Evolutionary conservation across 768 basidiomycete genomes (phyloP), one percentile per base, ranked within the genome.

Genomic region (Hypholoma fasciculare): DNA sequence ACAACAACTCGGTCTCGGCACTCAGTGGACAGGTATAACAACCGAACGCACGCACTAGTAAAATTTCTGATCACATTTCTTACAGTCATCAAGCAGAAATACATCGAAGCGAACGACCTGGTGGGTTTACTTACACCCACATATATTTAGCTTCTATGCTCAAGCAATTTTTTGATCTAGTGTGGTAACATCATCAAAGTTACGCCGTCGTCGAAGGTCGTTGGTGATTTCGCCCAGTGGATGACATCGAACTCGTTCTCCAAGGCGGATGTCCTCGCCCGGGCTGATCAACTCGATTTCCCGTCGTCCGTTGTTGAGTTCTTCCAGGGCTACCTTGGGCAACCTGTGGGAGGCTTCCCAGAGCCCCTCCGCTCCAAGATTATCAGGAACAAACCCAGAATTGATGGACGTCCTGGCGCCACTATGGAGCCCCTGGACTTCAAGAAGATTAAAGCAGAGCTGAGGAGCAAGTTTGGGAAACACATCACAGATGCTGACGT

Each of bases 151-250:
- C 49, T 43, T 26, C 40, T n/a, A 54, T 27, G 51, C 49, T 49
- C 16, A 44, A 17, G 59, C 50, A 58, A 8, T n/a, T 49, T 52
- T 49, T 36, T 42, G 30, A 12, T 42, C 52, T 51, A 94, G 88
- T 98, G 96, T 72, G 97, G 97, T 47, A 94, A 98, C 65, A 90
- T 99, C 72, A 89, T 98, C 81, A 99, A 99, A 83, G 96, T 98
- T 65, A 99, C 97, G 23, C 97, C 97, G 30, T 97, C 97, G 12
- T 98, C 97, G 43, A 99, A 98, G 79, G 94, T 96, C 49, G 96
- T 98, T 49, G 97, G 97, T 23, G 97, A 99, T 78, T 97, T 99
- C 74, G 97, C 97, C 16, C 97, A 99, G 75, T 97, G 91, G 90
- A 96, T 98, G 94, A 96, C 94, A 37, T 92, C 92, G 63, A 98